Percentiles rank a stretch among this genome's conserved stretches.
phyloP scores from a whole-genome alignment of 179 eudicot species.

The Beta lomatogona region DNA sequence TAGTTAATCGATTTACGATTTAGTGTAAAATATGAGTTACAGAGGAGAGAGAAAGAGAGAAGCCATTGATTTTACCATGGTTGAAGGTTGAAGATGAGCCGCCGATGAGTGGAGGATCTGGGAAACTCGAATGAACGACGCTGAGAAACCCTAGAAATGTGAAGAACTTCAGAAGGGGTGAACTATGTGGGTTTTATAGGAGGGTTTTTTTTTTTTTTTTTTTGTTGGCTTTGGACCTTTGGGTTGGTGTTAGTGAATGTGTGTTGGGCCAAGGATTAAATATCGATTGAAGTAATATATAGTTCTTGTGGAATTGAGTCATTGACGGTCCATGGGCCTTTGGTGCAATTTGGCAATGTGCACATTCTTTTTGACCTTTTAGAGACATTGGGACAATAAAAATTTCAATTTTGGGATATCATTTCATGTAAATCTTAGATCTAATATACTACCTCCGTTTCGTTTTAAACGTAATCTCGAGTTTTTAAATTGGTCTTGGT shows the following conservation, averaged over 20 bases:
- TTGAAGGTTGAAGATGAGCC: constrained; percentile 15
- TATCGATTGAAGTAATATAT: too few species aligned
- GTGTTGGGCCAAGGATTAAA: not conserved
- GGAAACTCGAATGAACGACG: not conserved
- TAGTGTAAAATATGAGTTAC: not conserved
- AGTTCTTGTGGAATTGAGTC: too few species aligned
- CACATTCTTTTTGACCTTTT: too few species aligned
- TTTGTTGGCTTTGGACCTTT: not conserved
- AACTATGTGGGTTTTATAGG: not conserved
- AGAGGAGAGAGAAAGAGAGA: not conserved
- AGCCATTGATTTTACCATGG: constrained; percentile 16
- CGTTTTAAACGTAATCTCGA: too few species aligned
- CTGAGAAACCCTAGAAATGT: constrained; percentile 13
- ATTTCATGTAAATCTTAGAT: too few species aligned
- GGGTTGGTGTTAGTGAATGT: not conserved
- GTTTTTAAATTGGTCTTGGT: too few species aligned
- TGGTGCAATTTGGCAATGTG: too few species aligned
- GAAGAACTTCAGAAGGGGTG: not conserved
- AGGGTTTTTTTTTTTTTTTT: not conserved
- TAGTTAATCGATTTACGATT: not conserved
- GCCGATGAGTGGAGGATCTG: constrained; percentile 5
- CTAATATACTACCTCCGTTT: too few species aligned
- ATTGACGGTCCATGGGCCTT: too few species aligned
- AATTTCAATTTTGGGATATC: too few species aligned
- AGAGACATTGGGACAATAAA: too few species aligned